These are phyloP conservation scores for Pleurozium schreberi DNA, from an alignment of 225 moss, liverwort and hornwort species.

Conservation along the genomic window DNA sequence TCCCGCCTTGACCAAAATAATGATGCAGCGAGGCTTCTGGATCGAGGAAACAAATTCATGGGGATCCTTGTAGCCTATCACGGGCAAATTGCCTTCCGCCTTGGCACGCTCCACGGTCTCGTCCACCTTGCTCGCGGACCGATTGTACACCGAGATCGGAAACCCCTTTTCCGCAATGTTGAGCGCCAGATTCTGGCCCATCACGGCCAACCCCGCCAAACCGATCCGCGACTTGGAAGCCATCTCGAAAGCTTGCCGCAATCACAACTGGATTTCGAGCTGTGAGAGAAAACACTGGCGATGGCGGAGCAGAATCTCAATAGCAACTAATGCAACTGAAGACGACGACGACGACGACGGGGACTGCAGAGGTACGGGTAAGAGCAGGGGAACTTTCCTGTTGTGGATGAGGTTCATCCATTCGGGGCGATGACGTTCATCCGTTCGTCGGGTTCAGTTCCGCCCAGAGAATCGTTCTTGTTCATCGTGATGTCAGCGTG, in stretches of 20 bases:
- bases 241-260: not conserved
- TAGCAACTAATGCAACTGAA: not conserved
- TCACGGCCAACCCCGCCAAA: constrained; percentile 74
- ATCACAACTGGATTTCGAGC: not conserved
- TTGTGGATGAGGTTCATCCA: not conserved
- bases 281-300: not conserved
- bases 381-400: not conserved
- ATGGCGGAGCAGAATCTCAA: not conserved
- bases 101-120: constrained; percentile 73
- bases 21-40: constrained; percentile 69
- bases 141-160: constrained; percentile 76
- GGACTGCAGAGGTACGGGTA: not conserved
- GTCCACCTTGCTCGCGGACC: constrained; percentile 63
- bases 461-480: not conserved
- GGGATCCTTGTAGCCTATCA: constrained; percentile 48
- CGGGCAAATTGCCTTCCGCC: constrained; percentile 58
- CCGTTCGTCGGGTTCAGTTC: not conserved
- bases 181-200: constrained; percentile 87
- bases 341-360: no score
- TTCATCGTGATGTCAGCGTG: not conserved
- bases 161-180: constrained; percentile 94
- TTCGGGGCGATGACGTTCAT: not conserved
- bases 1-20: constrained; percentile 77
- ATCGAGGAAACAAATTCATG: constrained; percentile 58
- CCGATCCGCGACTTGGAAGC: constrained; percentile 57